Base-by-base conservation (phyloP, 2,329 filamentous ascomycete species). In the Bimuria novae-zelandiae region DNA sequence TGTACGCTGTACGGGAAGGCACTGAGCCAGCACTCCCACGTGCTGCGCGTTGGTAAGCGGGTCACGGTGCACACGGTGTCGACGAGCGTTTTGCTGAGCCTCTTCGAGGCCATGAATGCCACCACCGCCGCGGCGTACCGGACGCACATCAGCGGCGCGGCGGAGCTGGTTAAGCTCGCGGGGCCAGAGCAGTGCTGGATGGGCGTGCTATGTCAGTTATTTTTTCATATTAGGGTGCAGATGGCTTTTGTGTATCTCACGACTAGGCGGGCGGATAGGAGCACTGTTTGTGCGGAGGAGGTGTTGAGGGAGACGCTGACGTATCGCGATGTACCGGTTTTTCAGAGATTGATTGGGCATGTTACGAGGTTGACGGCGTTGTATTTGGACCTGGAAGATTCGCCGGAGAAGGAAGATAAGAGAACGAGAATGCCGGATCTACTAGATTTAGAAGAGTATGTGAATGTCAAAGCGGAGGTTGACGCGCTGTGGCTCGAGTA, bases 61-160 rank as follows among this genome's bases (percentile, higher is more conserved):
- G 39, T 68, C n/a, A 69, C 67, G 0, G 43, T 67, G n/a, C 67
- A 69, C 22, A 68, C 68, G 60, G 55, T 71, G 3, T 71, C 62
- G 3, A 71, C 68, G 7, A 64, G 63, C 10, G 62, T 71, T 3
- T 54, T 71, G 19, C 56, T 71, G 7, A 67, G 64, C 17, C 56
- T 71, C 12, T 71, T 70, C 36, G 69, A 72, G 35, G 62, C 67
- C 4, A 69, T 71, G 65, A 61, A 64, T 17, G 54, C 63, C 3
- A 71, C 69, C 4, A 67, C 60, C 8, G 55, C 61, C 7, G 53
- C 62, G 12, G 67, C 63, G 2, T 72, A 71, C 48, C 57, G 62
- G n/a, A 52, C 59, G 17, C 68, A 72, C 37, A 60, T 71, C 27
- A 55, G 60, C 21, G 68, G 68, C n/a, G 67, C 66, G 14, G 68